Percentiles rank a stretch among this genome's conserved stretches.
Conservation (phyloP, 2,329 filamentous ascomycete species). For the Zalaria obscura region DNA sequence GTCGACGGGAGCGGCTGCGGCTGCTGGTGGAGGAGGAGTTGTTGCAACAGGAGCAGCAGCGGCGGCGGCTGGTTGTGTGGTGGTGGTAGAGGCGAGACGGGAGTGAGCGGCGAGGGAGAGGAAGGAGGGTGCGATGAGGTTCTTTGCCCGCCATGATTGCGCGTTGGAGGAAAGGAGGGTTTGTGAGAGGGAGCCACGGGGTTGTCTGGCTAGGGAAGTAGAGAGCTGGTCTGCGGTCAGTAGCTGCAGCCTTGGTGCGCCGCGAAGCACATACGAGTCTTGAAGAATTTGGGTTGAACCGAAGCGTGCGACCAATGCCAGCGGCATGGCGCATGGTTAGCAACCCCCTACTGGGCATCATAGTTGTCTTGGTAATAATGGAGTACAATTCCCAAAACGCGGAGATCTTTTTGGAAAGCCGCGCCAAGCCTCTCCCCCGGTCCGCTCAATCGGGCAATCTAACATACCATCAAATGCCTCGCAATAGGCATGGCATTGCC, state of each 20-base stretch:
- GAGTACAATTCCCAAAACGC: not conserved
- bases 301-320: conserved; percentile 2
- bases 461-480: too few relatives aligned
- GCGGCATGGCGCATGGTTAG: not conserved
- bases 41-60: conserved; percentile 1
- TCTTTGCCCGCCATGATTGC: not conserved
- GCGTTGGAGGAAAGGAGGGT: not conserved
- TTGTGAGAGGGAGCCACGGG: not conserved
- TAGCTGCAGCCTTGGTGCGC: not conserved
- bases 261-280: conserved; percentile 3
- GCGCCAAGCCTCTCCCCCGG: too few relatives aligned
- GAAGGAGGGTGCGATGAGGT: not conserved
- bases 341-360: conserved; percentile 6
- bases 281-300: conserved; percentile 1
- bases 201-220: not conserved
- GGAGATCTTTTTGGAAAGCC: not conserved
- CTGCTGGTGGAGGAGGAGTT: conserved; percentile 1
- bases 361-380: not conserved
- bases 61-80: not conserved
- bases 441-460: too few relatives aligned
- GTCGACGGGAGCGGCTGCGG: conserved; percentile 1
- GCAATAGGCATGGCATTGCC: too few relatives aligned
- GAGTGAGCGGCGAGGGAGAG: conserved; percentile 5
- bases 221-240: not conserved
- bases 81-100: conserved; percentile 6